Base-by-base conservation (phyloP, 306 rosid genomes). In the Psophocarpus tetragonolobus region DNA sequence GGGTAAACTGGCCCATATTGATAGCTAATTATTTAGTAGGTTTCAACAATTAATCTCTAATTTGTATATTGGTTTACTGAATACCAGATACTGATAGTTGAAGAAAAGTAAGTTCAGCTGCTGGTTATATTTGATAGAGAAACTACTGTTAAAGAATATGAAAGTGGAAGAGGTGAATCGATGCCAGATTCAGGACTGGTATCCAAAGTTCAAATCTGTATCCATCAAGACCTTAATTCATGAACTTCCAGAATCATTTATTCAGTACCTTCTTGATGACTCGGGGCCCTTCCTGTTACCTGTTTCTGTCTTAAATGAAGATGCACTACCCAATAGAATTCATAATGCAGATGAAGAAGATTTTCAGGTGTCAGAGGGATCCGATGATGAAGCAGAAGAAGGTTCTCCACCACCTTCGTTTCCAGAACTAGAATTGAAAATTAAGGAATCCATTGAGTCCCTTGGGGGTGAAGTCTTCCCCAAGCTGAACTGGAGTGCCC, bases 401-500 rank as follows among this genome's bases (percentile, higher is more conserved):
- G 61, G 89, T 58, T 26, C 82, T 1, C 68, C 67, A 2, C 90
- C 86, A 3, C 97, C 90, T 36, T 90, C 92, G 9, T 93, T 93
- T 65, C 92, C 94, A 5, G 91, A 91, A 39, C 96, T 93, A 23
- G 96, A 93, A 74, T 65, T 85, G 77, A 71, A 87, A 79, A 76
- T 91, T 23, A 93, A 86, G 81, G 90, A 81, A 20, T 93, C 94
- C 8, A 86, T 91, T 8, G 80, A 75, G 71, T 84, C 91, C 23
- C 92, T 93, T 69, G 94, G 97, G 15, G 97, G 94, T 58, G 88
- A 87, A 2, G 81, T 90, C 71, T 90, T 91, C 71, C 97, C 98
- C 6, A 94, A 94, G 77, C 71, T 94, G 78, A 94, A 90, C 78
- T 90, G 97, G 98, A 90, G 91, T 71, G 92, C 98, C 21, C 98